A percentile compares a stretch with the other conserved stretches of the same genome.
These are phyloP conservation scores for Crucihimalaya himalaica DNA, from an alignment of 345 rosid genomes.

Conservation along the genomic window DNA sequence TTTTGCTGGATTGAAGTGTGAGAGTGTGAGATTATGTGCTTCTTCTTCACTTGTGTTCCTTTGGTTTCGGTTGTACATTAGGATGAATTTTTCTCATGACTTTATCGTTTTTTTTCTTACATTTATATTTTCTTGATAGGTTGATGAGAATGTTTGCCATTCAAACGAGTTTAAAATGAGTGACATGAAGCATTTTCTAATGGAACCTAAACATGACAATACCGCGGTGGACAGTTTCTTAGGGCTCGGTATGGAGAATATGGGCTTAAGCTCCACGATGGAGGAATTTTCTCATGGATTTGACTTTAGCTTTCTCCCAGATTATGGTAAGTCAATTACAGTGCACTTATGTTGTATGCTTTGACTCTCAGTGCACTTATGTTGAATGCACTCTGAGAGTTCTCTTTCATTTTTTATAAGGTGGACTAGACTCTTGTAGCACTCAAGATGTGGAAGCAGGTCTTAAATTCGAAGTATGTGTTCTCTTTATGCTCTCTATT, in stretches of 20 bases:
- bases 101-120: background rate
- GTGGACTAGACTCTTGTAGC: conserved; percentile 54
- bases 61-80: background rate
- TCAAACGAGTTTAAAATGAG: conserved; percentile 47
- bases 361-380: conserved; percentile 10
- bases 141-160: conserved; percentile 49
- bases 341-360: conserved; percentile 10
- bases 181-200: conserved; percentile 47
- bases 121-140: conserved; percentile 34
- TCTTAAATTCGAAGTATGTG: conserved; percentile 69
- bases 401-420: conserved; percentile 32
- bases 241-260: conserved; percentile 52
- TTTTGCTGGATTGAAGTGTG: conserved; percentile 40
- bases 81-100: conserved; percentile 17
- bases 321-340: conserved; percentile 44
- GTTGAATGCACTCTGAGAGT: conserved; percentile 11
- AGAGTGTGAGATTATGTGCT: conserved; percentile 43
- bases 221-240: conserved; percentile 53
- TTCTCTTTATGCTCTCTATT: conserved; percentile 21
- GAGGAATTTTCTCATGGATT: conserved; percentile 54
- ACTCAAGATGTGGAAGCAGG: conserved; percentile 52
- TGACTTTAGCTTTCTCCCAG: conserved; percentile 47
- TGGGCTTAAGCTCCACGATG: conserved; percentile 47
- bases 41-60: conserved; percentile 7
- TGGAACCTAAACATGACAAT: conserved; percentile 57